These are phyloP conservation scores for Pterulicium gracile DNA, from an alignment of 1,284 basidiomycete genomes.

Conservation along the genomic window DNA sequence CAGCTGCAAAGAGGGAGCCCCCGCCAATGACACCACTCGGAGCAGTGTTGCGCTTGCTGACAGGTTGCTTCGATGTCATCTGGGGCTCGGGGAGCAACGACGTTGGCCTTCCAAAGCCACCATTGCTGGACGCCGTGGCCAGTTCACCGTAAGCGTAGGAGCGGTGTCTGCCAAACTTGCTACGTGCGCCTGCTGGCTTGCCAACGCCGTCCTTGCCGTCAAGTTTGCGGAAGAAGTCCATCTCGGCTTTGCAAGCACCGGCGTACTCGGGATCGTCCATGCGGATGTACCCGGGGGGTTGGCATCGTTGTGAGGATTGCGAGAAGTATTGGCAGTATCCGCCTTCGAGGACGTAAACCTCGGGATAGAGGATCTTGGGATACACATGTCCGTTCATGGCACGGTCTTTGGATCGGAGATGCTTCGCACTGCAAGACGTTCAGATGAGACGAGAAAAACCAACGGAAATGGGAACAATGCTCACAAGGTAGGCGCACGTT, in stretches of 20 bases:
- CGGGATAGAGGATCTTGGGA: slow-evolving; percentile 91
- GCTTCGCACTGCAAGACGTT: slow-evolving; percentile 61
- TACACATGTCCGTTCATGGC: slow-evolving; percentile 81
- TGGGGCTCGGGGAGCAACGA: background rate
- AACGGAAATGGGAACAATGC: slow-evolving; percentile 19
- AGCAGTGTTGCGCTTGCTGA: slow-evolving; percentile 3
- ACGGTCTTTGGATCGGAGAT: slow-evolving; percentile 85
- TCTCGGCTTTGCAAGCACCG: slow-evolving; percentile 69
- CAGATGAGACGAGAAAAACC: slow-evolving; percentile 8
- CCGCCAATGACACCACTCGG: background rate
- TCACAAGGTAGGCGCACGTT: slow-evolving; percentile 92
- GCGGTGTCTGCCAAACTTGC: slow-evolving; percentile 2
- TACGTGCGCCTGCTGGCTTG: slow-evolving; percentile 16
- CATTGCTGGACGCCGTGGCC: background rate
- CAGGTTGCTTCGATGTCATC: background rate
- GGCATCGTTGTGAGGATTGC: slow-evolving; percentile 56
- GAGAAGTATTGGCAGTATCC: slow-evolving; percentile 89
- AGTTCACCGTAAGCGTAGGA: slow-evolving; percentile 2
- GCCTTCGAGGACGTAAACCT: slow-evolving; percentile 94
- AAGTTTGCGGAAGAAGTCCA: slow-evolving; percentile 86
- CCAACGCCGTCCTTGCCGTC: slow-evolving; percentile 63
- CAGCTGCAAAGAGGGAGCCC: background rate
- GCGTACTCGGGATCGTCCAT: slow-evolving; percentile 92
- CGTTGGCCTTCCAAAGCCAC: background rate
- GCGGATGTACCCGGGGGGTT: slow-evolving; percentile 75